phyloP scores from a whole-genome alignment of 345 rosid species.

The Salix caprea region DNA sequence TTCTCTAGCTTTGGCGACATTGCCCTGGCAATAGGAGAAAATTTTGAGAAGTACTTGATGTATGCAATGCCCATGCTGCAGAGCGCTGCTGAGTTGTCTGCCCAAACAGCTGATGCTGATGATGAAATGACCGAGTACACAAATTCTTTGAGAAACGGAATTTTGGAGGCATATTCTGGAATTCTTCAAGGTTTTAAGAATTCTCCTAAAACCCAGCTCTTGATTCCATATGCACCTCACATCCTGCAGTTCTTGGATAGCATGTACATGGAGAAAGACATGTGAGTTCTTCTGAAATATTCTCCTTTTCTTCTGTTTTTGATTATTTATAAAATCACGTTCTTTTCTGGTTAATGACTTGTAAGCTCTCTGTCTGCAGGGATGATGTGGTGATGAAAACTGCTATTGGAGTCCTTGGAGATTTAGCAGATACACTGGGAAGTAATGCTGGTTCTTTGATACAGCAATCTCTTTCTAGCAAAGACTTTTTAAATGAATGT shows the following conservation, averaged over 20 bases:
- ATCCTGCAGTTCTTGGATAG: constrained; percentile 74
- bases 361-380: constrained; percentile 31
- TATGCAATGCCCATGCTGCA: constrained; percentile 80
- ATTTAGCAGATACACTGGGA: constrained; percentile 78
- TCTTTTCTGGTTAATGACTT: constrained; percentile 1
- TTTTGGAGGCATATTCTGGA: constrained; percentile 72
- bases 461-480: constrained; percentile 63
- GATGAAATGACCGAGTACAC: constrained; percentile 74
- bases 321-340: not conserved
- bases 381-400: constrained; percentile 78
- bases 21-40: constrained; percentile 70
- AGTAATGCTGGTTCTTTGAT: constrained; percentile 67
- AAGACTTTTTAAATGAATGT: constrained; percentile 70
- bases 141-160: constrained; percentile 65
- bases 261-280: constrained; percentile 73
- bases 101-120: constrained; percentile 55
- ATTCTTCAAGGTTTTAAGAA: constrained; percentile 76
- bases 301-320: not conserved
- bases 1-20: constrained; percentile 75
- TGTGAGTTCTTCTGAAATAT: constrained; percentile 36
- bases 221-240: constrained; percentile 66
- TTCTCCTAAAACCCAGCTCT: constrained; percentile 62
- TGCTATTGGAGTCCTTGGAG: constrained; percentile 74
- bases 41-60: constrained; percentile 61
- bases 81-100: constrained; percentile 67